Evolutionary conservation across 192 early-diverging fungal species (phyloP), one percentile per base, ranked within the genome.

Genomic region (Spinellus fusiger): DNA sequence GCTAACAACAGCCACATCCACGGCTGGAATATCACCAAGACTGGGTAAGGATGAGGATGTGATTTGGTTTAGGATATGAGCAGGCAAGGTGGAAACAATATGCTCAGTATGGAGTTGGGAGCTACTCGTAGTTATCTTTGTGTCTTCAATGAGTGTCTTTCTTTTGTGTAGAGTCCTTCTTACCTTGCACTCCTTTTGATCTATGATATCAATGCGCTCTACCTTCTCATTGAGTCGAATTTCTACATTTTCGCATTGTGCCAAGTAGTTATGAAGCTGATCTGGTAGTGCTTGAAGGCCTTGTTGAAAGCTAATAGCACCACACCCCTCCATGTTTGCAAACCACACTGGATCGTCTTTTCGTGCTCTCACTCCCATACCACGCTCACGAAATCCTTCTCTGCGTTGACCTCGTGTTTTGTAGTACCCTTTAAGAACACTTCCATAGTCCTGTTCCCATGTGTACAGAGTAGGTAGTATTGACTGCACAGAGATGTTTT

Each of bases 1-100:
- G 58, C 95, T 95, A 16, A 91, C 89, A 2, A 94, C 90, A 1
- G 86, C 94, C 1, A 98, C 94, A 31, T 80, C 79, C 5, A 89
- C 87, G 26, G 77, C 80, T 7, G 84, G 85, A 40, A 86, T 94
- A 8, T 84, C 34, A 25, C 62, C 63, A 6, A 92, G 69, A 33
- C 86, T 73, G 12, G 84, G 70, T 34, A 73, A 63, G 4, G 6
- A 40, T n/a, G 56, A 40, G 37, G 22, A 46, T 26, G 20, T 75
- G 26, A 91, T 59, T 22, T 59, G 23, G 3, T 66, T 35, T 5
- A 91, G 71, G 0, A 57, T 40, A n/a, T 25, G 56, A 56, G 87
- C 76, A 16, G 92, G 88, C 15, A 94, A 33, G 1, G 91, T 74
- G 35, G 83, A 81, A 49, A 96, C 77, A 13, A 94, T 75, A 50